Base-by-base conservation (phyloP, 495 filamentous ascomycete species). In the Xylaria curta region DNA sequence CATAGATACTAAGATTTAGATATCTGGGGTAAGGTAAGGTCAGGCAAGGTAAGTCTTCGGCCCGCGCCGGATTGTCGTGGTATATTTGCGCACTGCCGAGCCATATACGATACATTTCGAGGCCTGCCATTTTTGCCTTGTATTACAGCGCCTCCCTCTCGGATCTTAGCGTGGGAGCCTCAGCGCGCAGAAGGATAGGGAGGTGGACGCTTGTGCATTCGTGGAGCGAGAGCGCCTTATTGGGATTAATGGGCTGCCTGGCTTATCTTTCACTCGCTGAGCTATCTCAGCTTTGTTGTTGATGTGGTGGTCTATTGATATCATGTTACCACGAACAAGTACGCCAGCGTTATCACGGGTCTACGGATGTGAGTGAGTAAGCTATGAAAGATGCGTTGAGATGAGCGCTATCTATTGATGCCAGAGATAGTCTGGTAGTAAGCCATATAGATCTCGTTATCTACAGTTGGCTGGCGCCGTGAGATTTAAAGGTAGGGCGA, bases 1-100 rank as follows among this genome's bases (percentile, higher is more conserved):
- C 53, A 31, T 56, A n/a, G 53, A 51, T 49, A 44, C 36, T 38
- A 46, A 17, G 17, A 47, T 12, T 10, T 54, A 46, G 21, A 66
- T 15, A 66, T 66, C 44, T 46, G 46, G 63, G 63, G 63, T 21
- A 33, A 66, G 21, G 21, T 21, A 9, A 24, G 28, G 4, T 13
- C n/a, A 66, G 21, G 21, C 13, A 17, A 24, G 28, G 4, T 36
- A 9, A 21, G 19, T 47, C 21, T 53, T 66, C 63, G 63, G 63
- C 63, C 63, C 46, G 63, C 46, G 46, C 63, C 63, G 63, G 46
- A 28, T n/a, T n/a, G 38, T 38, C 51, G 44, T 24, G 28, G 4
- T 2, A 1, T 51, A 17, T 42, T 47, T 38, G 36, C 36, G 36
- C 36, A 38, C 6, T 38, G 56, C 31, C 56, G 31, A 38, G 56